phyloP scores from a whole-genome alignment of 2,329 filamentous ascomycete species.

The Arthrinium puccinioides region DNA sequence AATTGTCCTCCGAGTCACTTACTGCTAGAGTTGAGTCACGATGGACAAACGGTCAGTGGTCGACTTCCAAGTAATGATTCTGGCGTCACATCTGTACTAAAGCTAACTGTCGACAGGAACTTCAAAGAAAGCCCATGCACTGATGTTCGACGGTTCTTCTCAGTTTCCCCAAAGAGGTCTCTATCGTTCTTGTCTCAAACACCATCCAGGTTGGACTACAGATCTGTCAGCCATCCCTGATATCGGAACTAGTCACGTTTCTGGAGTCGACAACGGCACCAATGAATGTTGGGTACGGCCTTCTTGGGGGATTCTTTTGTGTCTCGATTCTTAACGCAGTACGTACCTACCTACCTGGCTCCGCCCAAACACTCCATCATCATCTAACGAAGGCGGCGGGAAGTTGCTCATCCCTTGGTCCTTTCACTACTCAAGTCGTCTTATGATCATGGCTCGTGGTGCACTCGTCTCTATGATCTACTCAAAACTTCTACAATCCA shows the following conservation, averaged over 20 bases:
- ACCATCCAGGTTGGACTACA: neutral
- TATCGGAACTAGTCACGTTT: constrained; percentile 1
- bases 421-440: constrained; percentile 2
- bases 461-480: constrained; percentile 4
- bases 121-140: too few species aligned
- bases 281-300: constrained; percentile 4
- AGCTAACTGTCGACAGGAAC: too few species aligned
- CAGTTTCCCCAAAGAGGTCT: constrained; percentile 1
- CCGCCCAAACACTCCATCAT: neutral
- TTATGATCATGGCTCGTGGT: constrained; percentile 3
- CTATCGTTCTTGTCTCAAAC: neutral
- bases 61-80: too few species aligned
- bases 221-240: constrained; percentile 1
- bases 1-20: neutral
- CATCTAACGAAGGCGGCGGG: neutral
- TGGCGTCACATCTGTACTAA: too few species aligned
- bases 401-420: constrained; percentile 3
- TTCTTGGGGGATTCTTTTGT: constrained; percentile 4
- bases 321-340: neutral
- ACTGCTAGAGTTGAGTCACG: neutral
- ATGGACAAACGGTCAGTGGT: constrained; percentile 1
- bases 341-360: too few species aligned
- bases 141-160: too few species aligned
- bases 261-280: constrained; percentile 1
- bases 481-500: constrained; percentile 1